Conservation (phyloP, 2,329 filamentous ascomycete genomes). For the Calonectria honghensis region DNA sequence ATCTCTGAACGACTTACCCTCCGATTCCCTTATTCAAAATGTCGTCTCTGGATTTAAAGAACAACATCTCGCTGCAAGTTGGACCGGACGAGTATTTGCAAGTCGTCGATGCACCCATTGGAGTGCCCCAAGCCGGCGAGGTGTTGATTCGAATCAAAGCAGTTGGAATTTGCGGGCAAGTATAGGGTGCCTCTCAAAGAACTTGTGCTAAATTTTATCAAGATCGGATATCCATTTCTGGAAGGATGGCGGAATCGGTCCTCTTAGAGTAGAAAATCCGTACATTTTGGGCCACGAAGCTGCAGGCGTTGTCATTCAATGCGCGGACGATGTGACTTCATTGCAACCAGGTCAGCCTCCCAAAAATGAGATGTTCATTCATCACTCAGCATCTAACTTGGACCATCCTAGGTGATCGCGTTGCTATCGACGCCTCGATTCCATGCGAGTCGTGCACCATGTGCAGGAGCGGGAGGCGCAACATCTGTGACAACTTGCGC, state of each 20-base stretch:
- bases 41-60: neutral
- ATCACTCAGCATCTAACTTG: neutral
- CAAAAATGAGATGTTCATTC: neutral
- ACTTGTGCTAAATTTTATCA: neutral
- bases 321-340: neutral
- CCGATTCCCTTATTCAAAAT: neutral
- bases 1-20: too few species aligned
- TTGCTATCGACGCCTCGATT: neutral
- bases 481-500: neutral
- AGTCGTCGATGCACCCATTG: neutral
- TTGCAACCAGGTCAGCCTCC: neutral
- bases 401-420: neutral
- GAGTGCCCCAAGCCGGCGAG: neutral
- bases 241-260: neutral
- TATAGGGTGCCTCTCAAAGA: neutral
- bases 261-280: neutral
- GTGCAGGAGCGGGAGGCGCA: neutral
- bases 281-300: neutral
- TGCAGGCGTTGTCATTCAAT: neutral
- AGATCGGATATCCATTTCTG: slow-evolving; percentile 8
- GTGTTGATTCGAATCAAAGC: slow-evolving; percentile 6
- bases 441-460: neutral
- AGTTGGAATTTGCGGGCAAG: slow-evolving; percentile 5
- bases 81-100: neutral
- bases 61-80: slow-evolving; percentile 2